Evolutionary conservation across 2,329 filamentous ascomycete species (phyloP), one percentile per base, ranked within the genome.

Genomic region (Arthrocladium fulminans): DNA sequence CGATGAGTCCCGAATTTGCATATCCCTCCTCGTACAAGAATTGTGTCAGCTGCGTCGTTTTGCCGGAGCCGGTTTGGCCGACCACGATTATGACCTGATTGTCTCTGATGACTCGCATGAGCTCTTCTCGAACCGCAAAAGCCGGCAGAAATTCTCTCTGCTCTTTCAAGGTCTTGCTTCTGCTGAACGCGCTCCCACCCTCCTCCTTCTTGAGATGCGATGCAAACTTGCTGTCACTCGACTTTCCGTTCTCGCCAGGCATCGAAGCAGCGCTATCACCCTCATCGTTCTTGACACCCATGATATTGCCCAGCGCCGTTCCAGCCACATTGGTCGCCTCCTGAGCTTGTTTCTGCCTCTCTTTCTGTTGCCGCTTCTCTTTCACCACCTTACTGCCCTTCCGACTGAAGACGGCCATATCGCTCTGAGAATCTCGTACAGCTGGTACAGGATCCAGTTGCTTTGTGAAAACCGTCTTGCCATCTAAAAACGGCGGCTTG

Each of bases 11-110:
- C 50, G 84, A 72, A 56, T 94, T 86, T 1, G 83, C 84, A 61
- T 94, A 96, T 0, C 92, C 92, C 41, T 80, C 89, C 67, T 98
- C 92, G 0, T 89, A 90, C 15, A 98, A 75, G 58, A 94, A 98
- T 57, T 98, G 92, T 0, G 92, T 96, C 48, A 98, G 66, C 63
- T 98, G 92, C 0, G 92, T 98, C 0, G 92, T 98, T 68, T 98
- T 98, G 44, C 92, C 92, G 0, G 90, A 97, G 3, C 92, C 92
- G 1, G 92, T 98, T 69, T 98, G 90, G 39, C 92, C 92, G 43
- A 98, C 88, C 2, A 97, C 90, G 55, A 98, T 94, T 35, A 94
- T 80, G 45, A 98, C 92, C 65, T 98, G 92, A 60, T 98, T 97
- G 67, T 98, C 92, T 52, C 90, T 76, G 56, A 98, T 94, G 4